Evolutionary conservation across 2,329 filamentous ascomycete species (phyloP).

Genomic region (Trichoderma endophyticum): DNA sequence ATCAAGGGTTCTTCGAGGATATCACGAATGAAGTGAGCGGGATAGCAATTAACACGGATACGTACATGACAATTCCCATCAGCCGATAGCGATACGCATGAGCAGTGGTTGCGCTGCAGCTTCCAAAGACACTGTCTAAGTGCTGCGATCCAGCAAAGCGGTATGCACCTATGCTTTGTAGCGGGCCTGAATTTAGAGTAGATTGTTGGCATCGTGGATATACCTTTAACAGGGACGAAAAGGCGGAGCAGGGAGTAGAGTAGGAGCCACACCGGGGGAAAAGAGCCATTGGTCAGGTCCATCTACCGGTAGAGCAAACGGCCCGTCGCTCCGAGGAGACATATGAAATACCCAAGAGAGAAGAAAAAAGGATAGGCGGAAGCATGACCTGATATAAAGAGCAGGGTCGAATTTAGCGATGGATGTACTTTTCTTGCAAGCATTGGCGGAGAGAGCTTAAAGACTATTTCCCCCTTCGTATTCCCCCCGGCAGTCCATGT

Average conservation of each 20-base stretch:
- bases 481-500: neutral
- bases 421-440: constrained; percentile 1
- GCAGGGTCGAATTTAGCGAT: constrained; percentile 12
- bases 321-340: neutral
- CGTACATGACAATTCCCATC: neutral
- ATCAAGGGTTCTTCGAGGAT: constrained; percentile 46
- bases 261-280: neutral
- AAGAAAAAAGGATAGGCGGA: constrained; percentile 2
- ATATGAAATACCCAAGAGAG: constrained; percentile 16
- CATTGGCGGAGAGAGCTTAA: neutral
- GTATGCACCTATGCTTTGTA: neutral
- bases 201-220: neutral
- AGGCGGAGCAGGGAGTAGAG: neutral
- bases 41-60: neutral
- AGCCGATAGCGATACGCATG: neutral
- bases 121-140: neutral
- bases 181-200: neutral
- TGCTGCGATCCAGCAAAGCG: neutral
- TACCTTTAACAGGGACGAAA: neutral
- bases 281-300: neutral
- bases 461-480: neutral
- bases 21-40: constrained; percentile 28
- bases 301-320: constrained; percentile 1
- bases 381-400: constrained; percentile 10
- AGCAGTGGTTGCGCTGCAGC: neutral